Base-by-base conservation (phyloP, 2,329 filamentous ascomycete genomes). In the Dothideomycetidae sp. region DNA sequence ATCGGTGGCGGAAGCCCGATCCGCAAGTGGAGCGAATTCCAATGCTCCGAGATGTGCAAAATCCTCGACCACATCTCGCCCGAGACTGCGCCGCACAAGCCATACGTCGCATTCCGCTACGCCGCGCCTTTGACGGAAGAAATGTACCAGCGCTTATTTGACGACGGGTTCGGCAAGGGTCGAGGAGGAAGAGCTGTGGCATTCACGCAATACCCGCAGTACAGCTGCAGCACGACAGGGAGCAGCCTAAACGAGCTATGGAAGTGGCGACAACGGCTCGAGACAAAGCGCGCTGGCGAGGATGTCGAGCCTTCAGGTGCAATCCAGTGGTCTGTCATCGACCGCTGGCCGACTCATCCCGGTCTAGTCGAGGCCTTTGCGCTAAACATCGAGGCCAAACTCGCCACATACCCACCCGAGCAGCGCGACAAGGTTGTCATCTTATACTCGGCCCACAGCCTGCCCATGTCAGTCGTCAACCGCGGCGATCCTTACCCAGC, bases 1-100 rank as follows among this genome's bases (percentile, higher is more conserved):
- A 98, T 98, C 53, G 90, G 90, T 42, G 90, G 90, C 44, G 90
- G 90, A n/a, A 96, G 86, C 13, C 90, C 90, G 2, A 98, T 98
- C 56, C 78, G 88, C 48, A 92, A 92, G 59, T 98, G 92, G 92
- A 93, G 86, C 15, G 90, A 98, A 60, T 78, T 90, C 54, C 90
- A 98, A 59, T 85, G 76, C 42, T 69, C 70, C 42, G 86, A 96
- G 61, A 94, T 96, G 84, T 98, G 90, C 72, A 94, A 93, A 67
- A 73, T 96, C 36, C 70, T 98, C 36, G 90, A 98, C 67, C 72
- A 78, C 49, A 80, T 84, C 43, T 92, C 81, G 2, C 90, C 90
- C 4, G 81, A 93, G 54, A 93, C 86, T 1, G 90, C 90, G 3
- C 90, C 90, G 4, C 90, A 98, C 57, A 94, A 90, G 58, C 90